Percentiles rank a stretch among this genome's conserved stretches.
These are phyloP conservation scores for Sideroxylon spinosum DNA, from an alignment of 179 eudicot species.

Conservation along the genomic window DNA sequence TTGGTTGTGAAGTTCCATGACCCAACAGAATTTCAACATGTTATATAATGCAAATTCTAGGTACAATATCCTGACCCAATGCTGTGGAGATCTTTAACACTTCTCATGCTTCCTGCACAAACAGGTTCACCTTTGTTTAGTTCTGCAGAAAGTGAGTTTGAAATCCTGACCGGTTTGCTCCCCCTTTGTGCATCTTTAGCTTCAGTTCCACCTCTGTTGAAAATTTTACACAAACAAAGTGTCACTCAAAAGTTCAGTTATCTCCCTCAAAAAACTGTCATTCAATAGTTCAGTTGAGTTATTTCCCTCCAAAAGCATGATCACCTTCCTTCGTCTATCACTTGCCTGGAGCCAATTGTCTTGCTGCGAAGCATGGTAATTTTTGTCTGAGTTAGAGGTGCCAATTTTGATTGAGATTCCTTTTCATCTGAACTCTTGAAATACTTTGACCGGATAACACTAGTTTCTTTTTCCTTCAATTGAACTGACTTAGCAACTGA, in stretches of 20 bases:
- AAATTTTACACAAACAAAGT: neutral
- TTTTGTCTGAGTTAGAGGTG: constrained; percentile 26
- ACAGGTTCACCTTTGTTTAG: constrained; percentile 16
- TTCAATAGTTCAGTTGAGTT: constrained; percentile 1
- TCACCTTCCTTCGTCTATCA: constrained; percentile 36
- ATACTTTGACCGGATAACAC: constrained; percentile 29
- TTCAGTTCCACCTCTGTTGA: constrained; percentile 23
- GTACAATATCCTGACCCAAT: constrained; percentile 22
- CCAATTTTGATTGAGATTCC: constrained; percentile 23
- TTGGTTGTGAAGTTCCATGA: neutral
- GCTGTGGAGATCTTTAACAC: constrained; percentile 17
- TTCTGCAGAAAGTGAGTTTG: constrained; percentile 23
- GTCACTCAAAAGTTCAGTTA: neutral
- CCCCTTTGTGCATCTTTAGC: constrained; percentile 23
- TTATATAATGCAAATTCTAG: neutral
- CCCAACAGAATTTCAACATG: neutral
- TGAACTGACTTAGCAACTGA: constrained; percentile 23
- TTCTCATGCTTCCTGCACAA: constrained; percentile 20
- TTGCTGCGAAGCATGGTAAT: constrained; percentile 27
- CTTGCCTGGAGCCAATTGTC: constrained; percentile 19
- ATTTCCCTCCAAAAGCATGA: constrained; percentile 16
- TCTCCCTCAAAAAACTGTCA: neutral
- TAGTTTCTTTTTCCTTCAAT: constrained; percentile 27
- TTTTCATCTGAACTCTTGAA: constrained; percentile 31
- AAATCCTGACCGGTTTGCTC: constrained; percentile 15